These are phyloP conservation scores for Penicillium sp. DNA, from an alignment of 2,329 filamentous ascomycete genomes.

Conservation along the genomic window DNA sequence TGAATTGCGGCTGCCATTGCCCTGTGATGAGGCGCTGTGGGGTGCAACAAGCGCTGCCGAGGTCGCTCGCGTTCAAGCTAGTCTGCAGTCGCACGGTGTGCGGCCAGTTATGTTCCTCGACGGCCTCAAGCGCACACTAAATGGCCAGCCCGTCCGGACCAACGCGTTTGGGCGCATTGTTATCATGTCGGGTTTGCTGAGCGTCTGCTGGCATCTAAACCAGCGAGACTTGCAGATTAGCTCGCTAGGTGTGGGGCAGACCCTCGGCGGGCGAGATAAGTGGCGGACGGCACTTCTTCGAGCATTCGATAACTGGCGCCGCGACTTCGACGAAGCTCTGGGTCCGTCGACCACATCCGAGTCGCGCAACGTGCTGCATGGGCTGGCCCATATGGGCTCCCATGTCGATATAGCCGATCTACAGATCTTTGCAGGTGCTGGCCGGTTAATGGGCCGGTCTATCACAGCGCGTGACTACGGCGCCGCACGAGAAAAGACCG, in stretches of 20 bases:
- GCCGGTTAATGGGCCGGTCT: slow-evolving; percentile 76
- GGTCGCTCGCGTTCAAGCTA: slow-evolving; percentile 79
- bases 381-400: slow-evolving; percentile 96
- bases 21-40: slow-evolving; percentile 92
- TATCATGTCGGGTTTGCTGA: slow-evolving; percentile 89
- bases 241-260: slow-evolving; percentile 75
- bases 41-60: slow-evolving; percentile 84
- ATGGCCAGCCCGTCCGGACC: slow-evolving; percentile 79
- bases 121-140: slow-evolving; percentile 83
- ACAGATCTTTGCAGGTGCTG: slow-evolving; percentile 90
- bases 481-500: slow-evolving; percentile 73
- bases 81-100: slow-evolving; percentile 74
- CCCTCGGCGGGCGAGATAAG: slow-evolving; percentile 82
- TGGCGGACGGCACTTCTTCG: slow-evolving; percentile 83
- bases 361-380: slow-evolving; percentile 83
- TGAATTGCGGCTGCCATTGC: slow-evolving; percentile 85
- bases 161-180: slow-evolving; percentile 92
- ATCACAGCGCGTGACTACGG: slow-evolving; percentile 81
- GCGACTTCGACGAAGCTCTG: slow-evolving; percentile 81
- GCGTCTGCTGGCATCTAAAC: slow-evolving; percentile 97
- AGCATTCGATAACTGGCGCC: slow-evolving; percentile 92
- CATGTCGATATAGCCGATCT: slow-evolving; percentile 97
- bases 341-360: slow-evolving; percentile 71
- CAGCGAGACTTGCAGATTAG: slow-evolving; percentile 91
- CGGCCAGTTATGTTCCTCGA: slow-evolving; percentile 87